These are phyloP conservation scores for Kalmanozyma brasiliensis DNA, from an alignment of 1,284 basidiomycete genomes.

Conservation along the genomic window DNA sequence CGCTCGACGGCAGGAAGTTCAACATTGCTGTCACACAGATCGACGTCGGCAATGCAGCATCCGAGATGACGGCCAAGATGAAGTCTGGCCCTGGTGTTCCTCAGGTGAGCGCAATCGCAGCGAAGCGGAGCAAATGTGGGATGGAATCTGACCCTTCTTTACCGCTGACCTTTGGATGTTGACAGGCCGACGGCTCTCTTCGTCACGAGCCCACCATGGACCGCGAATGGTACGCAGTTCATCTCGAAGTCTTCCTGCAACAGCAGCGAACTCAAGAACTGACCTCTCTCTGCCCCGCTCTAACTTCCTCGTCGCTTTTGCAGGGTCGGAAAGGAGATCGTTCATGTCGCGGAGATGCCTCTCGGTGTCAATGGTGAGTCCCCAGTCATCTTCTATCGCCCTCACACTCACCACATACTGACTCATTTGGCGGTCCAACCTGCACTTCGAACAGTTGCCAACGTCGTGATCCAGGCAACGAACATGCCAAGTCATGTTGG, in stretches of 20 bases:
- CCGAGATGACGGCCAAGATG: slow-evolving; percentile 56
- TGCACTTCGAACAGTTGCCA: slow-evolving; percentile 34
- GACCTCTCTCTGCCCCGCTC: not conserved
- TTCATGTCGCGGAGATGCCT: slow-evolving; percentile 54
- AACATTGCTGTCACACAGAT: slow-evolving; percentile 58
- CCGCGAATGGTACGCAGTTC: slow-evolving; percentile 30
- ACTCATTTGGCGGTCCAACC: no score
- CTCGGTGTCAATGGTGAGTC: slow-evolving; percentile 53
- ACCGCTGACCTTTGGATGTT: not conserved
- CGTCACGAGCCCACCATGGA: slow-evolving; percentile 54
- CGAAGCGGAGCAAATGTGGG: not conserved
- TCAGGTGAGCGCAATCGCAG: slow-evolving; percentile 18
- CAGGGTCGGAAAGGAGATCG: slow-evolving; percentile 52
- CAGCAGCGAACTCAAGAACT: not conserved
- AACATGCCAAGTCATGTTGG: slow-evolving; percentile 58
- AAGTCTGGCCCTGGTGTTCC: slow-evolving; percentile 44
- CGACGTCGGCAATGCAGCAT: slow-evolving; percentile 57
- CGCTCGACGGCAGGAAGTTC: slow-evolving; percentile 51
- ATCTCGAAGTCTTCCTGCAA: not conserved
- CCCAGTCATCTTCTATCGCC: no score
- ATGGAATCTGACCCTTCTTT: not conserved
- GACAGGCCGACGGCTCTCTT: slow-evolving; percentile 47
- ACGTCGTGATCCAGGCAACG: slow-evolving; percentile 48
- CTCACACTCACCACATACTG: no score
- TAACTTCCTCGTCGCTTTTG: not conserved